phyloP scores from a whole-genome alignment of 345 rosid genomes.

The Cardamine occulta region DNA sequence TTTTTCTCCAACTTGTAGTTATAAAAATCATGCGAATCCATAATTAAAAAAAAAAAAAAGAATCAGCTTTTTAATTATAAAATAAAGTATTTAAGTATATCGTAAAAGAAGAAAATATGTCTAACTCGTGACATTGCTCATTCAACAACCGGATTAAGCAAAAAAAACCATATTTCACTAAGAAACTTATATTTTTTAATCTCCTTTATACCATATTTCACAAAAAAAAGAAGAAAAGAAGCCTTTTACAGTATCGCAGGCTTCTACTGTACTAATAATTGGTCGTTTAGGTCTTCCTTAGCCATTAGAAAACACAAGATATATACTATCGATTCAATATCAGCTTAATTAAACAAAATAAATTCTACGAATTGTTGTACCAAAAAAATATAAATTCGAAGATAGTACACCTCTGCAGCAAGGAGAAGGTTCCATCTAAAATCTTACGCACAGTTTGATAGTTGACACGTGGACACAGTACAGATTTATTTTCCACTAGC shows the following conservation, averaged over 20 bases:
- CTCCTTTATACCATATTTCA: background rate
- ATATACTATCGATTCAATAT: background rate
- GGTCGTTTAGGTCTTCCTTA: background rate
- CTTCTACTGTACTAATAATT: background rate
- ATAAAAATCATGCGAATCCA: background rate
- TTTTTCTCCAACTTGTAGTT: background rate
- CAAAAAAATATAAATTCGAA: background rate
- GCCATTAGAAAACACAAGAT: background rate
- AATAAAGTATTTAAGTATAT: background rate
- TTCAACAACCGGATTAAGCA: conserved; percentile 31
- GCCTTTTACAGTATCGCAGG: conserved; percentile 9
- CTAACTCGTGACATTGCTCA: conserved; percentile 14
- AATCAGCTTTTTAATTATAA: background rate
- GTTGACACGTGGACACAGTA: background rate
- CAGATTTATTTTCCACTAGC: background rate
- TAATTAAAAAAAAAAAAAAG: background rate
- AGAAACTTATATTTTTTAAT: background rate
- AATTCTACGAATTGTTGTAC: background rate
- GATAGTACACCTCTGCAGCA: background rate
- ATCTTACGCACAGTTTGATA: background rate
- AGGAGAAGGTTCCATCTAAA: background rate
- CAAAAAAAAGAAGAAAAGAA: too few relatives aligned
- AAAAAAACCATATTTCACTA: background rate
- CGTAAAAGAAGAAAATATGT: conserved; percentile 18
- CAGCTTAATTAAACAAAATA: too few relatives aligned